Percentiles rank a stretch among this genome's conserved stretches.
phyloP scores from a whole-genome alignment of 139 green algal genomes.

The Chlamydomonas sp. region DNA sequence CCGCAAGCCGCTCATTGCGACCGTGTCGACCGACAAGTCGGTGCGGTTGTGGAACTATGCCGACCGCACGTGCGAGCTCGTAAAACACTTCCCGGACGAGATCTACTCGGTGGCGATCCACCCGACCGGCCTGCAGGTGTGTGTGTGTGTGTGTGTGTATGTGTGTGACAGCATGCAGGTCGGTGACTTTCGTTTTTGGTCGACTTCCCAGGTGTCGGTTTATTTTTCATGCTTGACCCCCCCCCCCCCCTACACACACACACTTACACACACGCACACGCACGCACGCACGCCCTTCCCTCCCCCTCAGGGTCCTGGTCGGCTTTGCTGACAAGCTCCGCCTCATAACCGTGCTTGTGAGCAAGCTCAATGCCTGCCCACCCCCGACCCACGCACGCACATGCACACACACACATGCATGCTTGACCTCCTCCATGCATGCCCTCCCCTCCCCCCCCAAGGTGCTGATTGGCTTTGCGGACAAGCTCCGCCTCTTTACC shows the following conservation, averaged over 20 bases:
- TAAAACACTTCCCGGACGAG: slow-evolving; percentile 62
- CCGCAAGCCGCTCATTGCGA: slow-evolving; percentile 71
- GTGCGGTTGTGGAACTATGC: slow-evolving; percentile 83
- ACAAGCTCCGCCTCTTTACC: neutral
- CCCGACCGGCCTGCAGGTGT: slow-evolving; percentile 63
- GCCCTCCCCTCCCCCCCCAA: slow-evolving; percentile 4
- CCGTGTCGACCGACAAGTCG: slow-evolving; percentile 56
- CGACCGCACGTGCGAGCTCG: slow-evolving; percentile 61
- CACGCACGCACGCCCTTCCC: neutral
- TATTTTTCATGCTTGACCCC: too few relatives aligned
- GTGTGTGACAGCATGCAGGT: too few relatives aligned
- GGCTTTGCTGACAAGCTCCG: neutral
- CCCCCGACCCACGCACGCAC: too few relatives aligned
- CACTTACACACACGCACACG: too few relatives aligned
- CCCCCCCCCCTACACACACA: too few relatives aligned
- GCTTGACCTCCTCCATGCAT: too few relatives aligned
- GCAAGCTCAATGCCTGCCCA: neutral
- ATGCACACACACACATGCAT: too few relatives aligned
- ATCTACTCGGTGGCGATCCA: slow-evolving; percentile 78
- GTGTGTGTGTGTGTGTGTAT: too few relatives aligned
- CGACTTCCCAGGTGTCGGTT: too few relatives aligned
- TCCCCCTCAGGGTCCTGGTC: slow-evolving; percentile 41
- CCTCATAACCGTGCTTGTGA: neutral
- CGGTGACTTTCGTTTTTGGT: too few relatives aligned
- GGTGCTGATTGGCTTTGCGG: slow-evolving; percentile 36